Evolutionary conservation across 2,329 filamentous ascomycete genomes (phyloP), one percentile per base, ranked within the genome.

Genomic region (Pseudogymnoascus sp.): DNA sequence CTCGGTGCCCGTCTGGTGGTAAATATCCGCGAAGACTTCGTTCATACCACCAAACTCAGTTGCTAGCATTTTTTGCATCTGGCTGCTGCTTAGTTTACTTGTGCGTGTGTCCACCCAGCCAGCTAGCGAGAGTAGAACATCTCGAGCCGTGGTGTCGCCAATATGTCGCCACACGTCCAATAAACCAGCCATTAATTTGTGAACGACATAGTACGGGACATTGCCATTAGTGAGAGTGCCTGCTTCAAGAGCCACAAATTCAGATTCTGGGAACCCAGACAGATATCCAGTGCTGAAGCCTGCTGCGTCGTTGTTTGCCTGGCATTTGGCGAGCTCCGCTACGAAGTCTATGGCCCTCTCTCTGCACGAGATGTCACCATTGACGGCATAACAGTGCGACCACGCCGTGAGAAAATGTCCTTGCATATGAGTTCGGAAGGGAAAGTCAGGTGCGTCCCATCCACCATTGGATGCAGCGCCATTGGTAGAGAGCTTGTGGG

Each of bases 1-100:
- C 33, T 74, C 67, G 62, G 82, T 75, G 1, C 76, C 76, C 0
- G 78, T 81, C 62, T 78, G 75, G 37, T 76, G 76, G 67, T 78
- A 80, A 10, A 83, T 70, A 40, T 80, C 76, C 0, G 80, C 75
- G 5, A 83, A 67, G 3, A 82, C 74, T 24, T 82, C 81, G 67
- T 80, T 81, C 79, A 82, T 82, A 33, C 80, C 81, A 7, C 81
- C 81, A 42, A 79, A 82, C 67, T 82, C 81, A 0, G 79, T 81
- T 4, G 74, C 68, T 65, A 83, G 67, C 70, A 82, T 74, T 2
- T 62, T 68, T 61, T 83, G 81, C 80, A 82, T 81, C 67, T 80
- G 73, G 8, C 59, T 65, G 24, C 76, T 74, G 65, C 71, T 78
- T 13, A 82, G 67, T 40, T 74, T 73, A 13, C 68, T 67, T 0